A percentile compares a stretch with the other conserved stretches of the same genome.
Conservation (phyloP, 2,329 filamentous ascomycete species). For the Triangularia verruculosa region DNA sequence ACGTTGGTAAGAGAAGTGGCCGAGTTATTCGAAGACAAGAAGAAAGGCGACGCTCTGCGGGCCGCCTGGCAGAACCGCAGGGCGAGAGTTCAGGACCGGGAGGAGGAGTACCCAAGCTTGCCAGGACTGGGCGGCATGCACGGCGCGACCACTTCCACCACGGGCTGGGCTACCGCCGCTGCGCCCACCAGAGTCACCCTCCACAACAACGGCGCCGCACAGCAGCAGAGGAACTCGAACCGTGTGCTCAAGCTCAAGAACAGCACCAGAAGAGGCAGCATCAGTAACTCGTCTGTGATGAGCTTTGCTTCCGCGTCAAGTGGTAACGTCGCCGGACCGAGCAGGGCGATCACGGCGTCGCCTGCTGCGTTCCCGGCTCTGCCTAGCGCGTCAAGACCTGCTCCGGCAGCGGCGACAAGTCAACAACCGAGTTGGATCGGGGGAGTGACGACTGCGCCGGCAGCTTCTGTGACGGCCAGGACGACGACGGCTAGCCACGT, state of each 20-base stretch:
- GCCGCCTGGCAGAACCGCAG: constrained; percentile 94
- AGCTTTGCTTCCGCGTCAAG: constrained; percentile 20
- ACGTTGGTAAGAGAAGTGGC: constrained; percentile 89
- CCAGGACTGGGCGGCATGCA: constrained; percentile 71
- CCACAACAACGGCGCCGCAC: constrained; percentile 37
- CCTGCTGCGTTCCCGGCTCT: constrained; percentile 45
- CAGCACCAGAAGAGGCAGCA: constrained; percentile 47
- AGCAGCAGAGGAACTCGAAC: constrained; percentile 49
- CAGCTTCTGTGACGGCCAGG: neutral
- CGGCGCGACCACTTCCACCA: constrained; percentile 54
- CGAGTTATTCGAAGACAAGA: constrained; percentile 83
- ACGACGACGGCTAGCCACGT: neutral
- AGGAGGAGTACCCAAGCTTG: constrained; percentile 89
- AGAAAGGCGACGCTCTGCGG: constrained; percentile 69
- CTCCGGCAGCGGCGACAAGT: neutral
- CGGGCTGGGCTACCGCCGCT: constrained; percentile 60
- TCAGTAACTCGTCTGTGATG: constrained; percentile 18
- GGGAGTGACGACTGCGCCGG: neutral
- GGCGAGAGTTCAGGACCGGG: constrained; percentile 59
- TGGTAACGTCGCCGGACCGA: neutral
- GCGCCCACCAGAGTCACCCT: constrained; percentile 60
- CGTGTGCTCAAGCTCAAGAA: constrained; percentile 59
- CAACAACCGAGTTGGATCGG: constrained; percentile 27
- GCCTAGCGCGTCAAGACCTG: constrained; percentile 24
- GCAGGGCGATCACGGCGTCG: neutral